Evolutionary conservation across 306 rosid species (phyloP), one percentile per base, ranked within the genome.

Genomic region (Purshia tridentata): DNA sequence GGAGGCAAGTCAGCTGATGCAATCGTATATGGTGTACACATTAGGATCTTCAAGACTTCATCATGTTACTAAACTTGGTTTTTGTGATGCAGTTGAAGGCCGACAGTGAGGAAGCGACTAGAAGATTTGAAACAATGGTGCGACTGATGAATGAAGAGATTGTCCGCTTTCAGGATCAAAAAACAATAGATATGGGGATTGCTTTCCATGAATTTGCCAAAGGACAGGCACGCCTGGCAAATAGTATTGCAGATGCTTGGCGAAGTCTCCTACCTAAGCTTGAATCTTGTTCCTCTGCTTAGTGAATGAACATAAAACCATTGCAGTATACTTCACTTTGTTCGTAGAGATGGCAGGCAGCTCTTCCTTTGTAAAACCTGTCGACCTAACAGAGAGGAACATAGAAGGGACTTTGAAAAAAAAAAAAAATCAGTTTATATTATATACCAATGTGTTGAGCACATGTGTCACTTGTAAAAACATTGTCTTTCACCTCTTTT

Each of bases 121-220:
- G 82, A 83, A 86, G 88, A 82, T 95, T 91, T 74, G 98, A 87
- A 73, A 81, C 86, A 6, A 92, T 95, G 63, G 96, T 92, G 72
- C 80, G 80, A 73, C 55, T 89, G 75, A 95, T 95, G 98, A 88
- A 82, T 23, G 97, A 92, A 82, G 99, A 95, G 87, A 88, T 86
- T 12, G 88, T 82, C 63, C 90, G 85, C 62, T 95, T 95, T 81
- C 99, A 91, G 79, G 98, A 90, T 65, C 96, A 92, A 87, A 92
- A 92, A 77, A 95, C 99, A 64, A 67, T 70, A 65, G 99, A 95
- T 65, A 78, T 95, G 92, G 99, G 98, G 50, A 76, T 88, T 45
- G 96, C 98, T 74, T 95, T 95, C 81, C 97, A 95, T 16, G 98
- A 92, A 83, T 95, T 95, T 69, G 99, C 99, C 35, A 90, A 84